Evolutionary conservation across 1,284 basidiomycete species (phyloP).

Genomic region (Jaminaea rosea): DNA sequence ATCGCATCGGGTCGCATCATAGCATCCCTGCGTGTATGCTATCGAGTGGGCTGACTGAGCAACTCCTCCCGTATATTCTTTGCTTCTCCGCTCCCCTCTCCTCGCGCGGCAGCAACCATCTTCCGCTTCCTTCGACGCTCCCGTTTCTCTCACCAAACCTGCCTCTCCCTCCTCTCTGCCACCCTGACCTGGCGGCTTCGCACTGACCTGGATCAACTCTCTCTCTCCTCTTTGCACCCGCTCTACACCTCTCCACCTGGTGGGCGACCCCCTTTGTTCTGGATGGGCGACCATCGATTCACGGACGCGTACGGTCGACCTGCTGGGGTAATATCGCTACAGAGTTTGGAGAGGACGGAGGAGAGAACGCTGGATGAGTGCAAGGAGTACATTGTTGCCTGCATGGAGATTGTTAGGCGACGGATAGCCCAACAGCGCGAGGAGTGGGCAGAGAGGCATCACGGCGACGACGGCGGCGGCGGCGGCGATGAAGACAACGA

Average conservation of each 20-base stretch:
- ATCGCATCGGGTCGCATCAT: too few species aligned
- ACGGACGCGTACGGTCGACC: constrained; percentile 37
- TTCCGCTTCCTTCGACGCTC: constrained; percentile 33
- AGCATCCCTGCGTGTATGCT: background rate
- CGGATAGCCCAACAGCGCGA: constrained; percentile 18
- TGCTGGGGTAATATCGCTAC: constrained; percentile 34
- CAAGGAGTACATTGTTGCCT: constrained; percentile 42
- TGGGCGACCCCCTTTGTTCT: constrained; percentile 36
- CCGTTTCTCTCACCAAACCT: constrained; percentile 19
- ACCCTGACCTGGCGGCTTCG: constrained; percentile 33
- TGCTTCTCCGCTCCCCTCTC: background rate
- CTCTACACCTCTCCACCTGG: constrained; percentile 29
- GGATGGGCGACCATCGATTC: constrained; percentile 30
- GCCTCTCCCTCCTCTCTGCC: constrained; percentile 18
- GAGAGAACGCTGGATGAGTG: constrained; percentile 29
- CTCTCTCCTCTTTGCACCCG: constrained; percentile 26
- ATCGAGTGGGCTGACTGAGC: background rate
- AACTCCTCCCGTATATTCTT: background rate
- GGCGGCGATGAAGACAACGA: constrained; percentile 1
- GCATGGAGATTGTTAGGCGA: constrained; percentile 38
- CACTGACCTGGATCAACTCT: constrained; percentile 30
- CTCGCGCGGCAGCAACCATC: constrained; percentile 13
- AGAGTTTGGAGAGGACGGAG: constrained; percentile 32
- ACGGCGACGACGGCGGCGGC: background rate
- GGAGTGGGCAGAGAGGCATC: background rate